phyloP scores from a whole-genome alignment of 345 rosid species.

The Jatropha curcas region DNA sequence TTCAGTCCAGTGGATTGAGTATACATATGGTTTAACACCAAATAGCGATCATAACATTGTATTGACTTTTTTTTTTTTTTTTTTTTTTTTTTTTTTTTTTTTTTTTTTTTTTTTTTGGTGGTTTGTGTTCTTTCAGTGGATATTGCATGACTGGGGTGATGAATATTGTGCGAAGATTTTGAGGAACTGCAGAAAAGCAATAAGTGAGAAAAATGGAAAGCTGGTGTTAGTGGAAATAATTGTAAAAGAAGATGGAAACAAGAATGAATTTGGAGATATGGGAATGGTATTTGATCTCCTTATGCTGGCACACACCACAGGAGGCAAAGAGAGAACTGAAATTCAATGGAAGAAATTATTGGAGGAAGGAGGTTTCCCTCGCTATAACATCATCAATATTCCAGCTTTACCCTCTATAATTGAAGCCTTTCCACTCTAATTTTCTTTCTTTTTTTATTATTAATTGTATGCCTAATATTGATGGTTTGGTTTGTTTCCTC shows the following conservation, averaged over 20 bases:
- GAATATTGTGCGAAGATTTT: conserved; percentile 30
- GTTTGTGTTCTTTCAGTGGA: too few species aligned
- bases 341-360: conserved; percentile 40
- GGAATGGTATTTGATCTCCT: conserved; percentile 31
- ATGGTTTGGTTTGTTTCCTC: too few species aligned
- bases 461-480: too few species aligned
- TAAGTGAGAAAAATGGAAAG: conserved; percentile 28
- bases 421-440: conserved; percentile 38
- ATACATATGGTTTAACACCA: too few species aligned
- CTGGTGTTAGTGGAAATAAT: conserved; percentile 30
- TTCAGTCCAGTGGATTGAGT: too few species aligned
- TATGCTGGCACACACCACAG: conserved; percentile 26
- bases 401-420: conserved; percentile 34
- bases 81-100: neutral
- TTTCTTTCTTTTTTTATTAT: neutral
- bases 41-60: too few species aligned
- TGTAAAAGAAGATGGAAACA: conserved; percentile 13
- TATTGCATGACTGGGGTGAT: conserved; percentile 36
- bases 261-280: conserved; percentile 5
- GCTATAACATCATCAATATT: conserved; percentile 37
- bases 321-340: conserved; percentile 39
- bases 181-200: conserved; percentile 31
- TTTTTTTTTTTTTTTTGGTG: neutral
- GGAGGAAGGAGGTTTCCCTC: conserved; percentile 35
- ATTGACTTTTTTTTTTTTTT: neutral